Percentiles rank a stretch among this genome's conserved stretches.
These are phyloP conservation scores for Acer saccharum DNA, from an alignment of 345 rosid species.

Conservation along the genomic window DNA sequence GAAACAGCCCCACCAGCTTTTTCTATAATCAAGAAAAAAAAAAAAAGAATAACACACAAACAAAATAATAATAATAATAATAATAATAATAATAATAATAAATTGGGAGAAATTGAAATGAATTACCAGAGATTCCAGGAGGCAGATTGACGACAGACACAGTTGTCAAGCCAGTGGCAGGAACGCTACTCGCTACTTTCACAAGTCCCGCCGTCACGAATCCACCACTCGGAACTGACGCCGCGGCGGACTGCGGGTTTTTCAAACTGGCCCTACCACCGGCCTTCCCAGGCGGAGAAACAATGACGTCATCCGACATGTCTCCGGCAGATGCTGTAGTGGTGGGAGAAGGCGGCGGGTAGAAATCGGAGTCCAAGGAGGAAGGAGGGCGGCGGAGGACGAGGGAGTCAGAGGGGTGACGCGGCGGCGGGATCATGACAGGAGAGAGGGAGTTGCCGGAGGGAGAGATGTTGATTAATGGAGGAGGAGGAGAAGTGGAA, in stretches of 20 bases:
- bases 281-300: conserved; percentile 34
- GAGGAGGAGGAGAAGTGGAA: conserved; percentile 22
- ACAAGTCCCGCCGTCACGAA: conserved; percentile 20
- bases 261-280: conserved; percentile 39
- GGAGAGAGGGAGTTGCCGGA: conserved; percentile 75
- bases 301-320: conserved; percentile 34
- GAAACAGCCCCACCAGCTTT: conserved; percentile 43
- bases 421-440: conserved; percentile 92
- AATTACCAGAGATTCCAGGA: conserved; percentile 59
- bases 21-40: conserved; percentile 32
- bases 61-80: no score
- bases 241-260: conserved; percentile 21
- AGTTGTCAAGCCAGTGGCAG: conserved; percentile 63
- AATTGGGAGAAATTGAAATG: neutral
- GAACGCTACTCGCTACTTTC: conserved; percentile 61
- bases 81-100: no score
- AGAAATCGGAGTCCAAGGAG: neutral
- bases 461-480: conserved; percentile 48
- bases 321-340: conserved; percentile 20
- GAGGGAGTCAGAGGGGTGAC: conserved; percentile 53
- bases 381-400: conserved; percentile 34
- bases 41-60: no score
- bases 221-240: conserved; percentile 26
- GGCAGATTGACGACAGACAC: conserved; percentile 69
- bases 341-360: conserved; percentile 17